These are phyloP conservation scores for Anisodus acutangulus DNA, from an alignment of 257 asterid genomes.

Conservation along the genomic window DNA sequence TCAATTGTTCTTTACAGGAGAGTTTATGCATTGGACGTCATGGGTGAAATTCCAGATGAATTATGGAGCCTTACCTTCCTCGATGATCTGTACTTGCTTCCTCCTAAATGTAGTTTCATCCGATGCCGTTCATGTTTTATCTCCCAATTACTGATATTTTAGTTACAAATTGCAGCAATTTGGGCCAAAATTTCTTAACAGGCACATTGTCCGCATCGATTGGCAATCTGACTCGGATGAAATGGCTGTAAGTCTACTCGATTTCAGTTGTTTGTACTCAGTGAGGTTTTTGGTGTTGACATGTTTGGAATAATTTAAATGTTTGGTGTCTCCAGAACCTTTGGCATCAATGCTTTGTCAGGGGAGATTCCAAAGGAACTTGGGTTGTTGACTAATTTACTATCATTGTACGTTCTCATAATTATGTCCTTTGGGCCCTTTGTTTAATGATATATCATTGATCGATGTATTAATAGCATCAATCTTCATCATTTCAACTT, in stretches of 20 bases:
- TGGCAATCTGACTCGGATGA: slow-evolving; percentile 65
- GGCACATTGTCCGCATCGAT: slow-evolving; percentile 64
- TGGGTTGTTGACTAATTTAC: slow-evolving; percentile 61
- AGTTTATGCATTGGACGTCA: slow-evolving; percentile 48
- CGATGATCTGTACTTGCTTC: slow-evolving; percentile 39
- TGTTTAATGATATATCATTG: not conserved
- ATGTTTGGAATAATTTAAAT: not conserved
- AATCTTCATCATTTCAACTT: not conserved
- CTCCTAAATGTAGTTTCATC: not conserved
- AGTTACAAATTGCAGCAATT: slow-evolving; percentile 45
- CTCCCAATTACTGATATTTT: not conserved
- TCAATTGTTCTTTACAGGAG: slow-evolving; percentile 45
- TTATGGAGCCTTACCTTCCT: slow-evolving; percentile 65
- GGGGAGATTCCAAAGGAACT: slow-evolving; percentile 73
- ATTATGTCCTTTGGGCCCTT: not conserved
- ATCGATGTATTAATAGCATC: not conserved
- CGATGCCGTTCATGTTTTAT: not conserved
- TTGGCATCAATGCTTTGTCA: slow-evolving; percentile 63
- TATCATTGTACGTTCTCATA: slow-evolving; percentile 49
- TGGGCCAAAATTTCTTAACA: slow-evolving; percentile 59
- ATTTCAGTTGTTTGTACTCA: not conserved
- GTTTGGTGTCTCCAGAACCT: slow-evolving; percentile 41
- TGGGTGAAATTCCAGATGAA: slow-evolving; percentile 57
- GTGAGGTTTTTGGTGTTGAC: not conserved
- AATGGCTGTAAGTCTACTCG: slow-evolving; percentile 53